phyloP scores from a whole-genome alignment of 768 basidiomycete species.

The Daedaleopsis sinensis region DNA sequence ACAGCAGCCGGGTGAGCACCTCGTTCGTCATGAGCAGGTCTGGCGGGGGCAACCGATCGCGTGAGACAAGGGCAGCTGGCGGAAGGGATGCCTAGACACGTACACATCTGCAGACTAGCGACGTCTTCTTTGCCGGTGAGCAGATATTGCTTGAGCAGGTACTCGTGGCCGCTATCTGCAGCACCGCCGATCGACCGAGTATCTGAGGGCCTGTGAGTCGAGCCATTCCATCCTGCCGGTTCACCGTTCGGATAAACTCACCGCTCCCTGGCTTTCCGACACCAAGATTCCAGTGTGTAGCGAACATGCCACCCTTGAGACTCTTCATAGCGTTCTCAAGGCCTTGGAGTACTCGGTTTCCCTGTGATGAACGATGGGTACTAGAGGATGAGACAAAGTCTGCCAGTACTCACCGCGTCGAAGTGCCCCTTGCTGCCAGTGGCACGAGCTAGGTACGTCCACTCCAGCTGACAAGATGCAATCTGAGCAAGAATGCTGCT shows the following conservation, averaged over 20 bases:
- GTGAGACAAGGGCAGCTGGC: not conserved
- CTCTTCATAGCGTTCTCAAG: constrained; percentile 51
- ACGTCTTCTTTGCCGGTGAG: constrained; percentile 66
- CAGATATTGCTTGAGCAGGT: constrained; percentile 74
- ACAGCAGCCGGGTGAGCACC: constrained; percentile 67
- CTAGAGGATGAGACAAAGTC: not conserved
- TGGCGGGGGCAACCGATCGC: constrained; percentile 27
- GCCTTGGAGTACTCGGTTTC: constrained; percentile 47
- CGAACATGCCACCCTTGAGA: constrained; percentile 63
- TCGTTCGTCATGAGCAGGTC: constrained; percentile 65
- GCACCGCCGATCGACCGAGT: constrained; percentile 61
- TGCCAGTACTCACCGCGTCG: constrained; percentile 46
- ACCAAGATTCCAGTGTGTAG: constrained; percentile 56
- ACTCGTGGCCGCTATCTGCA: constrained; percentile 79
- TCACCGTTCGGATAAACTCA: constrained; percentile 34
- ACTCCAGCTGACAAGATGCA: constrained; percentile 81
- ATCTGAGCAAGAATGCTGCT: constrained; percentile 77
- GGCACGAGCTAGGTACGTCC: constrained; percentile 78
- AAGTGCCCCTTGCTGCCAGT: constrained; percentile 71
- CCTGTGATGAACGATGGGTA: constrained; percentile 36
- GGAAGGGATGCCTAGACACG: constrained; percentile 22
- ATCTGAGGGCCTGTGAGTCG: not conserved
- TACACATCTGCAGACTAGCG: constrained; percentile 68
- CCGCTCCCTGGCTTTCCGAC: constrained; percentile 49
- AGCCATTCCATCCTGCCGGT: not conserved